These are phyloP conservation scores for Tolypocladium endophyticum DNA, from an alignment of 2,329 filamentous ascomycete genomes.

Conservation along the genomic window DNA sequence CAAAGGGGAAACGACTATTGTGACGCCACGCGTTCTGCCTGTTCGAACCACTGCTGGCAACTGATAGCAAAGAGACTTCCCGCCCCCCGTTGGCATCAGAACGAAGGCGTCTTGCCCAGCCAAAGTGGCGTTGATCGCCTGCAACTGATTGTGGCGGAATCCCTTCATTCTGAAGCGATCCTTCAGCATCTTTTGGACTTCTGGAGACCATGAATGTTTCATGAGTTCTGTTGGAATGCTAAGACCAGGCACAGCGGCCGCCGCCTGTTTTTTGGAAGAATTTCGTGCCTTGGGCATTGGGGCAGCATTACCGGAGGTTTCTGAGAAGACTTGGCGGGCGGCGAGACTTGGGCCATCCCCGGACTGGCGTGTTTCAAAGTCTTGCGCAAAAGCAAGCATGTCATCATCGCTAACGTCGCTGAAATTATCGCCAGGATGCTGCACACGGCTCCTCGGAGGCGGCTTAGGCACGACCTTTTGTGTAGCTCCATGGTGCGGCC, in stretches of 20 bases:
- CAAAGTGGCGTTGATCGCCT: constrained; percentile 91
- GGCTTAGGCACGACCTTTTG: constrained; percentile 2
- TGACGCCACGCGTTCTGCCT: constrained; percentile 76
- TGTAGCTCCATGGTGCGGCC: constrained; percentile 3
- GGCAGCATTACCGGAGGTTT: constrained; percentile 37
- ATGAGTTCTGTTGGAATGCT: constrained; percentile 43
- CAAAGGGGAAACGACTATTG: constrained; percentile 87
- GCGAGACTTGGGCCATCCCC: constrained; percentile 9
- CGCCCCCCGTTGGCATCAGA: constrained; percentile 94
- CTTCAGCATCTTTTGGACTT: constrained; percentile 71
- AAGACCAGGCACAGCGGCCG: constrained; percentile 11
- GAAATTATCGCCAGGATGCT: constrained; percentile 22
- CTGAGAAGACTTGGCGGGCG: constrained; percentile 29
- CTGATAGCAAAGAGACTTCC: constrained; percentile 95
- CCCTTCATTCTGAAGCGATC: constrained; percentile 75
- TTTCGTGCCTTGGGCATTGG: constrained; percentile 20
- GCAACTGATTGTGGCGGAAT: constrained; percentile 84
- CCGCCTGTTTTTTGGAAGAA: constrained; percentile 20
- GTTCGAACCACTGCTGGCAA: constrained; percentile 74
- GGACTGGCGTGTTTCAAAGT: constrained; percentile 33
- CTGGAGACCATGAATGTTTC: constrained; percentile 70
- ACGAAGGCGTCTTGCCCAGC: constrained; percentile 84
- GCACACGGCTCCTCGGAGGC: constrained; percentile 1
- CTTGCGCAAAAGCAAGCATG: constrained; percentile 41
- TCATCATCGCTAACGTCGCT: constrained; percentile 41